A percentile compares a stretch with the other conserved stretches of the same genome.
These are phyloP conservation scores for Geotrichum restrictum DNA, from an alignment of 1,139 yeast genomes.

Conservation along the genomic window DNA sequence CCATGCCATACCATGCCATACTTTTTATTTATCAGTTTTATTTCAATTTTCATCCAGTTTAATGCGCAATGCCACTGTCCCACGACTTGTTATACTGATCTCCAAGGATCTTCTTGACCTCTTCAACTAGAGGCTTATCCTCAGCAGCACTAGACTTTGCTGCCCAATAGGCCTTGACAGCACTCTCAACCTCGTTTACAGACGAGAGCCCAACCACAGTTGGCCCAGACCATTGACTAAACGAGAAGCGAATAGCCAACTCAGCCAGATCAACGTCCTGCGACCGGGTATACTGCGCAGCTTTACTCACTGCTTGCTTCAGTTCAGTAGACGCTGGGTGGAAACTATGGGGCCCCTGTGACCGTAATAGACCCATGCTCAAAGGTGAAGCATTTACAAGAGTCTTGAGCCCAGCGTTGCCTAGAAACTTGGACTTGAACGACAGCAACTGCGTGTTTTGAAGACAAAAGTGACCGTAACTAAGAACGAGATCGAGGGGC, in stretches of 20 bases:
- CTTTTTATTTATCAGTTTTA: too few relatives aligned
- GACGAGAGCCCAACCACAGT: constrained; percentile 74
- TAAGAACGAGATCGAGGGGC: constrained; percentile 66
- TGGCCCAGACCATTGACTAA: constrained; percentile 58
- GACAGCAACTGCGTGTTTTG: constrained; percentile 63
- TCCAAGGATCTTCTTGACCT: constrained; percentile 48
- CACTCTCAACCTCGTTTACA: constrained; percentile 57
- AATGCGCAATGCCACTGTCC: constrained; percentile 58
- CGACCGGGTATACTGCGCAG: constrained; percentile 47
- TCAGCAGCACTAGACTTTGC: constrained; percentile 41
- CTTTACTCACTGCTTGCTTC: constrained; percentile 50
- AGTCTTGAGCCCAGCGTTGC: constrained; percentile 53
- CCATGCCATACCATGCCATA: too few relatives aligned
- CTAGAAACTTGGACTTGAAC: constrained; percentile 48
- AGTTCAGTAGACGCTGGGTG: constrained; percentile 76
- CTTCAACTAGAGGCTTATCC: constrained; percentile 45
- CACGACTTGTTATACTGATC: constrained; percentile 62
- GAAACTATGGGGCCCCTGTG: constrained; percentile 63
- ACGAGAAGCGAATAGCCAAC: constrained; percentile 72
- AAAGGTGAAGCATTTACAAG: constrained; percentile 79
- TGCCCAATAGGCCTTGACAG: constrained; percentile 54
- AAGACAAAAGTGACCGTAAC: constrained; percentile 77
- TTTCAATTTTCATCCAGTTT: neutral
- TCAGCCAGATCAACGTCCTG: constrained; percentile 67
- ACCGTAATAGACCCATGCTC: constrained; percentile 79